phyloP scores from a whole-genome alignment of 768 basidiomycete species.

The Mycena galericulata region DNA sequence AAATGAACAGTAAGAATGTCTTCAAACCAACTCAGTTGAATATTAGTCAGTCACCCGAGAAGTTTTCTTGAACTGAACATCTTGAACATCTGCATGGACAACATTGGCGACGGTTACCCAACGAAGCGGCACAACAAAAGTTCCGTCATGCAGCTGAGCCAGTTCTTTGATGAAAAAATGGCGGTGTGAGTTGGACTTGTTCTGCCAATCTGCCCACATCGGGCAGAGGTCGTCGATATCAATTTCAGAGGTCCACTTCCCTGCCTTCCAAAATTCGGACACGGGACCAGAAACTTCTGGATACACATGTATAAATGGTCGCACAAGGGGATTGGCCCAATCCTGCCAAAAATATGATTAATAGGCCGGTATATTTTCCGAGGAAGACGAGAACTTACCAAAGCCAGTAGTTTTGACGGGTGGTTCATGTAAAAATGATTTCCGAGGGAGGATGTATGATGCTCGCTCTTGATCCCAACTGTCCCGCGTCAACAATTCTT shows the following conservation, averaged over 20 bases:
- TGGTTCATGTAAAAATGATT: slow-evolving; percentile 47
- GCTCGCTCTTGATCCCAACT: slow-evolving; percentile 27
- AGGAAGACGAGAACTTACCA: slow-evolving; percentile 23
- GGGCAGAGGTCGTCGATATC: slow-evolving; percentile 21
- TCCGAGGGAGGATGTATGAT: slow-evolving; percentile 39
- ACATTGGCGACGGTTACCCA: slow-evolving; percentile 8
- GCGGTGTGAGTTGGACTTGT: neutral
- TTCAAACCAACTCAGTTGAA: neutral
- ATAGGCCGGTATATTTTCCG: neutral
- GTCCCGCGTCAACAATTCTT: slow-evolving; percentile 34
- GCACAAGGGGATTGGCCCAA: slow-evolving; percentile 37
- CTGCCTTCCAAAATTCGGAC: slow-evolving; percentile 23
- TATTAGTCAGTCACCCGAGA: neutral
- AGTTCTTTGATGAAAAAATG: slow-evolving; percentile 26
- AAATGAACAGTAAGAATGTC: neutral
- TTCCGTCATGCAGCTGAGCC: slow-evolving; percentile 2
- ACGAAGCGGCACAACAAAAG: slow-evolving; percentile 39
- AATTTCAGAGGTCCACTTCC: slow-evolving; percentile 18
- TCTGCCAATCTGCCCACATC: slow-evolving; percentile 25
- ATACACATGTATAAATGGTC: slow-evolving; percentile 36
- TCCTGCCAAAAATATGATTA: slow-evolving; percentile 39
- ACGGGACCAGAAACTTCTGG: slow-evolving; percentile 36
- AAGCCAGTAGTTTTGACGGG: slow-evolving; percentile 25
- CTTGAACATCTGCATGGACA: neutral
- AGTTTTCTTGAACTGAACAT: neutral